Conservation (phyloP, 78 protist species). For the Bodo saltans region DNA sequence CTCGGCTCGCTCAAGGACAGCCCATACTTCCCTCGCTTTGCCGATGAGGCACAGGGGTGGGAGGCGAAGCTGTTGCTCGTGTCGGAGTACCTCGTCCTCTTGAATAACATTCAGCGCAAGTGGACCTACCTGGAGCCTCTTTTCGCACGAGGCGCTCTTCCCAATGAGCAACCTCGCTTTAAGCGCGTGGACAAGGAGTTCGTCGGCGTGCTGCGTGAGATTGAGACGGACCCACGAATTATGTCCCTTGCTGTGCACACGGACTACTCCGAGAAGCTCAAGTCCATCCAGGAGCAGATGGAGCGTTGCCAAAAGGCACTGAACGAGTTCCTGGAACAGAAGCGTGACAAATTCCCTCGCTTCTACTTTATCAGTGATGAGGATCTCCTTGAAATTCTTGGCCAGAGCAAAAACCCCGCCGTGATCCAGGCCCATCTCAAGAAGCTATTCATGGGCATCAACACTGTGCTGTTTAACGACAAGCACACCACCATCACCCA, state of each 20-base stretch:
- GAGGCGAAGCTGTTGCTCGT: constrained; percentile 39
- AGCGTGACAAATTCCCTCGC: constrained; percentile 80
- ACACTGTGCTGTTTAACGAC: constrained; percentile 28
- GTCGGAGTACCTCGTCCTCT: constrained; percentile 15
- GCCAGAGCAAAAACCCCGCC: constrained; percentile 46
- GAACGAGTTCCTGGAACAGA: constrained; percentile 75
- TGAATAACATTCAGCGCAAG: constrained; percentile 69
- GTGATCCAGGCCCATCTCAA: constrained; percentile 70
- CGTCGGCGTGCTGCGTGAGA: constrained; percentile 31
- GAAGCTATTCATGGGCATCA: constrained; percentile 75
- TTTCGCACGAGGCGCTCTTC: constrained; percentile 73
- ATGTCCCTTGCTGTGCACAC: constrained; percentile 2
- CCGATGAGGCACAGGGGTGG: constrained; percentile 19
- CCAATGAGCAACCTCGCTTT: constrained; percentile 70
- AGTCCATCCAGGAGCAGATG: constrained; percentile 49
- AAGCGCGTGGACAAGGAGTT: constrained; percentile 60
- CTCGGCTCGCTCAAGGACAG: constrained; percentile 60
- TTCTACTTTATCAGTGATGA: constrained; percentile 92
- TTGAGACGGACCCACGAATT: constrained; percentile 24
- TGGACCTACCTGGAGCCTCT: constrained; percentile 90
- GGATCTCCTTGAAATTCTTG: constrained; percentile 79
- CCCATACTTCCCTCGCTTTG: constrained; percentile 45
- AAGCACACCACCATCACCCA: background rate
- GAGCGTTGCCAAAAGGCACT: constrained; percentile 67
- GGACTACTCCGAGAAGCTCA: constrained; percentile 11